phyloP scores from a whole-genome alignment of 352 stramenopile genomes.

The Paralagenidium karlingii region DNA sequence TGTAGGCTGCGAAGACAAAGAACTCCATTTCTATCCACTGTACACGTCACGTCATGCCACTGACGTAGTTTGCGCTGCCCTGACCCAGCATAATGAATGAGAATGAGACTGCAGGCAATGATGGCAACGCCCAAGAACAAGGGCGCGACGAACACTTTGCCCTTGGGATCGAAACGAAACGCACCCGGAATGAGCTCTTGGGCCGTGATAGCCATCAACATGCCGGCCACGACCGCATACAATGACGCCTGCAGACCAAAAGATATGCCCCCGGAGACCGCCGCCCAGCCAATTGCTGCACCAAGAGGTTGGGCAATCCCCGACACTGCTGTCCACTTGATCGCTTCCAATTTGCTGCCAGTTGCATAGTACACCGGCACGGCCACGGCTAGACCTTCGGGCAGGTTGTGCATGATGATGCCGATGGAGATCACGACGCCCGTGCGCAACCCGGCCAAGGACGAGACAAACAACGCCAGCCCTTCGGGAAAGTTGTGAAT shows the following conservation, averaged over 20 bases:
- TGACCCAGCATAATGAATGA: constrained; percentile 64
- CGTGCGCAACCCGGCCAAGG: constrained; percentile 79
- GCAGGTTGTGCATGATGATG: constrained; percentile 97
- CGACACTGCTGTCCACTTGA: constrained; percentile 84
- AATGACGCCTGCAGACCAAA: constrained; percentile 74
- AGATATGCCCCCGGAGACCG: constrained; percentile 31
- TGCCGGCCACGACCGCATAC: constrained; percentile 88
- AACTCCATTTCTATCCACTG: no score
- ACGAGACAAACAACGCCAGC: constrained; percentile 90
- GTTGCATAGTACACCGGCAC: constrained; percentile 96
- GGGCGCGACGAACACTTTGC: constrained; percentile 75
- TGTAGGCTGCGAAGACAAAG: no score
- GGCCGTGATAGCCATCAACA: constrained; percentile 89
- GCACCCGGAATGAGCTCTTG: constrained; percentile 88
- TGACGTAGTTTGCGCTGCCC: no score
- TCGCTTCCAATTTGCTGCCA: constrained; percentile 83
- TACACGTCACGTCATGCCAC: no score
- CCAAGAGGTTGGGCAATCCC: constrained; percentile 88
- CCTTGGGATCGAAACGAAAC: constrained; percentile 80
- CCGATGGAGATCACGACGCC: constrained; percentile 88
- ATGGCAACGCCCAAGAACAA: constrained; percentile 81
- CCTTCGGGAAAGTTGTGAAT: constrained; percentile 98
- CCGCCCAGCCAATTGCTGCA: constrained; percentile 78
- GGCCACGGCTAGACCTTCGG: constrained; percentile 91
- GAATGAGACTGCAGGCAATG: constrained; percentile 83